phyloP scores from a whole-genome alignment of 1,139 yeast species.

The Geotrichum candidum region DNA sequence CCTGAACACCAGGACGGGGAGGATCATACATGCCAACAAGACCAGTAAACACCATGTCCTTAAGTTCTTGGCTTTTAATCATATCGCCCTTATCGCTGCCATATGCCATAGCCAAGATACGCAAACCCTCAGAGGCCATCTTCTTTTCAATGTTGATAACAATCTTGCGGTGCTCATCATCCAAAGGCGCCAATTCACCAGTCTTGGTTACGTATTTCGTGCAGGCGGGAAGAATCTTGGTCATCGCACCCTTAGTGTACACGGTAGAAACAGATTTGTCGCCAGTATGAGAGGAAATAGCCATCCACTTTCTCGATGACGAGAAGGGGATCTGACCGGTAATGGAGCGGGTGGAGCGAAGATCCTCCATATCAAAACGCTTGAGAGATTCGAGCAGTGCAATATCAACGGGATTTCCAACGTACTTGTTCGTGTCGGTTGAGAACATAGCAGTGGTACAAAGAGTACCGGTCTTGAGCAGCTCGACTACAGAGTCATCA shows the following conservation, averaged over 20 bases:
- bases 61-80: conserved; percentile 35
- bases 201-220: conserved; percentile 52
- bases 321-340: conserved; percentile 76
- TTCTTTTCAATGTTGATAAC: conserved; percentile 53
- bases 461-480: conserved; percentile 63
- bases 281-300: conserved; percentile 61
- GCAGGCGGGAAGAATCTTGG: conserved; percentile 61
- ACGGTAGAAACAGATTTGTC: conserved; percentile 52
- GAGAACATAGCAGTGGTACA: conserved; percentile 72
- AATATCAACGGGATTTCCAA: conserved; percentile 92
- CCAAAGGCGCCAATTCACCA: conserved; percentile 47
- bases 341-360: conserved; percentile 54
- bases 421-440: conserved; percentile 59
- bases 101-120: conserved; percentile 78
- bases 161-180: conserved; percentile 42
- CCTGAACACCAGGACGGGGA: conserved; percentile 77
- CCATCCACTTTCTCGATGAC: conserved; percentile 83
- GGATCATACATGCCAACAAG: conserved; percentile 94
- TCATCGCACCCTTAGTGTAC: conserved; percentile 84
- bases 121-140: conserved; percentile 76
- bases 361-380: conserved; percentile 66
- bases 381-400: conserved; percentile 74
- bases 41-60: conserved; percentile 70
- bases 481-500: conserved; percentile 25
- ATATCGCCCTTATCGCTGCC: conserved; percentile 38